These are phyloP conservation scores for Myriosclerotinia scirpicola DNA, from an alignment of 2,329 filamentous ascomycete genomes.

Conservation along the genomic window DNA sequence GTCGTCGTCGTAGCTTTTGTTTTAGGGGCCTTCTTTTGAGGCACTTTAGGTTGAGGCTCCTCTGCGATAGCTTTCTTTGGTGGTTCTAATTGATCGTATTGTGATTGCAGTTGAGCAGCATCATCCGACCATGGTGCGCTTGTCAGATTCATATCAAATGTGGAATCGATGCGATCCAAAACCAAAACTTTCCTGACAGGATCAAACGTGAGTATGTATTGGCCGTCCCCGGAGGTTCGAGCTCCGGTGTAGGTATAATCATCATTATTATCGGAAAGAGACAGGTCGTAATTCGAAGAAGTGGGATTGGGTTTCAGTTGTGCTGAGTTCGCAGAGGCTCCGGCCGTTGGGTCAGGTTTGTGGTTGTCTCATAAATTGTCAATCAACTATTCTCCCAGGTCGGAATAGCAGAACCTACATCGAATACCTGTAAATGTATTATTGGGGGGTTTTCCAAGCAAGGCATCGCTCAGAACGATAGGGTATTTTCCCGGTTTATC, in stretches of 20 bases:
- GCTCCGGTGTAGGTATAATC: constrained; percentile 62
- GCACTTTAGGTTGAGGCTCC: constrained; percentile 25
- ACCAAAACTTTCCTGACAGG: constrained; percentile 72
- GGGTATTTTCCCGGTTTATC: constrained; percentile 62
- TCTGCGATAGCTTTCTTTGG: not conserved
- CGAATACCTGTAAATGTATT: constrained; percentile 60
- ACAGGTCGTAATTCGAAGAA: constrained; percentile 48
- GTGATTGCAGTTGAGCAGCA: constrained; percentile 60
- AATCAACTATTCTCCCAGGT: constrained; percentile 21
- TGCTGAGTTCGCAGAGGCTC: constrained; percentile 46
- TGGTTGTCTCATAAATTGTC: constrained; percentile 55
- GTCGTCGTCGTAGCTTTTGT: constrained; percentile 34
- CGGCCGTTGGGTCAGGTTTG: constrained; percentile 54
- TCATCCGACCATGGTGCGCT: constrained; percentile 66
- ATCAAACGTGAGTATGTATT: constrained; percentile 75
- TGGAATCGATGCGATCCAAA: constrained; percentile 77
- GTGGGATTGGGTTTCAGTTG: constrained; percentile 49
- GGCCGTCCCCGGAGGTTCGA: constrained; percentile 54
- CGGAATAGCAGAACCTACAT: constrained; percentile 48
- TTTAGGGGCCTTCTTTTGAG: constrained; percentile 36
- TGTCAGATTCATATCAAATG: constrained; percentile 83
- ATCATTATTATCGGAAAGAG: constrained; percentile 52
- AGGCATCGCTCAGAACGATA: constrained; percentile 61
- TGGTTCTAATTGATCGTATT: constrained; percentile 62
- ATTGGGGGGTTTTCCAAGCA: constrained; percentile 56